Evolutionary conservation across 148 eudicot species (phyloP), one percentile per base, ranked within the genome.

Genomic region (Amaranthus palmeri): DNA sequence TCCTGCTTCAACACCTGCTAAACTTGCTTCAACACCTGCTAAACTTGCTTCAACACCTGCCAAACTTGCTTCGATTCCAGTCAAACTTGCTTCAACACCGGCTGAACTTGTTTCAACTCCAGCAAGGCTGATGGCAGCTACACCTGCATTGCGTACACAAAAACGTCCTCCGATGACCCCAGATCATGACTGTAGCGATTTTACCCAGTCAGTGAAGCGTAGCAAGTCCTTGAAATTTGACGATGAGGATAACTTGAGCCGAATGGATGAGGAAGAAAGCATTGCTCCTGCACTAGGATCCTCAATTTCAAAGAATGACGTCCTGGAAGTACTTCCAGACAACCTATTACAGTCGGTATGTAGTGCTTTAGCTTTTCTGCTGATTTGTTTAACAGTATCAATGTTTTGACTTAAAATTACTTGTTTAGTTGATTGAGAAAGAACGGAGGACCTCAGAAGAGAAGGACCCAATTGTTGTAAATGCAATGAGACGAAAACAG

Each of bases 301-400:
- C 36, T 54, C 77, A 65, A 69, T 48, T 58, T 77, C 83, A 46
- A 74, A 60, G 61, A 86, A 92, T 68, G 76, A 90, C 68, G 73
- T 85, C 48, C 55, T 81, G 59, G 83, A 85, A 11, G 55, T 90
- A 57, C 95, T 90, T 79, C 91, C 98, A 0, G 75, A 78, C 73
- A 73, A 65, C 42, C 89, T 93, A 40, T 60, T 88, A 55, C 80
- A 79, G 62, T 93, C 97, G 56, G 96, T 93, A 86, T 87, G 88
- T 70, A 15, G 43, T 12, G 47, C 36, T 51, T 49, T 13, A 63
- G 25, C 72, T 45, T 53, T 14, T 43, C 18, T 6, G 50, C 10
- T 17, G 8, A 18, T 43, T 41, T n/a, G 53, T 40, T 58, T 46
- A 18, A 8, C 48, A 7, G 9, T 57, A n/a, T 51, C 36, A 7